Conservation (phyloP, 192 early-diverging fungal genomes). For the Physocladia obscura region DNA sequence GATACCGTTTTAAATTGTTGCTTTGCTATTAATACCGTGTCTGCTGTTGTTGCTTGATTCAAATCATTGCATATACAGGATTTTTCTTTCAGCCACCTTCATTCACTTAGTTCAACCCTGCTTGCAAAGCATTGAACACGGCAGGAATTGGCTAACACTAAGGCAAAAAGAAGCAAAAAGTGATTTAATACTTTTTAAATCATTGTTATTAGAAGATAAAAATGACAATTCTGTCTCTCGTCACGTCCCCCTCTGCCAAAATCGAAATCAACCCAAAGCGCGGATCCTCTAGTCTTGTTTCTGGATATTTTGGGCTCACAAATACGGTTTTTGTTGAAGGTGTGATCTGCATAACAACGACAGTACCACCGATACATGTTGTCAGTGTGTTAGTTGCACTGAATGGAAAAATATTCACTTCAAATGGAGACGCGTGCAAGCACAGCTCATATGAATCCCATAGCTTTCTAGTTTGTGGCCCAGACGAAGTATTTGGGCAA, state of each 20-base stretch:
- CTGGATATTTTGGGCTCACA: constrained; percentile 21
- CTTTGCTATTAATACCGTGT: too few relatives aligned
- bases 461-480: constrained; percentile 23
- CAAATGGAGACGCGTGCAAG: constrained; percentile 29
- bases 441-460: constrained; percentile 28
- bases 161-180: not conserved
- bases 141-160: too few relatives aligned
- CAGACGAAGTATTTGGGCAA: not conserved
- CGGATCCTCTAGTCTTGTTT: not conserved
- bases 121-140: too few relatives aligned
- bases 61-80: too few relatives aligned
- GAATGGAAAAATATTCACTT: constrained; percentile 23
- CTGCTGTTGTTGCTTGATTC: too few relatives aligned
- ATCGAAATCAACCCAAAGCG: not conserved
- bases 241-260: not conserved
- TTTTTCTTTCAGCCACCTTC: too few relatives aligned
- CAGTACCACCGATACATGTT: not conserved
- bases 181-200: too few relatives aligned
- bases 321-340: constrained; percentile 9
- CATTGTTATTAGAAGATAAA: not conserved
- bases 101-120: too few relatives aligned
- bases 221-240: not conserved
- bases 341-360: constrained; percentile 14
- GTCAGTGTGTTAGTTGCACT: constrained; percentile 1
- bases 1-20: not conserved